Percentiles rank a stretch among this genome's conserved stretches.
Evolutionary conservation across 1,284 basidiomycete species (phyloP).

Genomic region (Athelia psychrophila): DNA sequence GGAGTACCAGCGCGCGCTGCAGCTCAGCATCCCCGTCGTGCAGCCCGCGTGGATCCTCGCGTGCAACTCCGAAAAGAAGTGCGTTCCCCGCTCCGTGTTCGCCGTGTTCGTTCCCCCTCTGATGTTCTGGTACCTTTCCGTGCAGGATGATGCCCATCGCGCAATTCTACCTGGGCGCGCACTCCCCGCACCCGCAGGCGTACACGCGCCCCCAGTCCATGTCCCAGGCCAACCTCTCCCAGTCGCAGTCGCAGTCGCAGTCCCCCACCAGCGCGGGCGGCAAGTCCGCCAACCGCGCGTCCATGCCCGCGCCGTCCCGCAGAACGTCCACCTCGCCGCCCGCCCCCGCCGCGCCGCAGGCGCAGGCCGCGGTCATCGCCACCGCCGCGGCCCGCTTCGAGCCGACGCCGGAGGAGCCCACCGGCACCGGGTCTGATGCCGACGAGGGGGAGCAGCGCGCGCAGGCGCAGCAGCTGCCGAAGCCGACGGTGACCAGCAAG

Average conservation of each 20-base stretch:
- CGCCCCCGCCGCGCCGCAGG: conserved; percentile 27
- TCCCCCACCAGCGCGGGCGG: conserved; percentile 32
- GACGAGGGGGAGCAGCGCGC: background rate
- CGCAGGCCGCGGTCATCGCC: conserved; percentile 18
- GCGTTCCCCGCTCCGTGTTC: conserved; percentile 21
- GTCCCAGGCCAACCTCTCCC: conserved; percentile 59
- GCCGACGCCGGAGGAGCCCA: conserved; percentile 49
- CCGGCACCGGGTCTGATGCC: conserved; percentile 20
- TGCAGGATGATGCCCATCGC: conserved; percentile 84
- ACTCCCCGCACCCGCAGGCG: conserved; percentile 39
- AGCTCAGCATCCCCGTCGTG: conserved; percentile 87
- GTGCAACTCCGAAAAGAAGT: conserved; percentile 82
- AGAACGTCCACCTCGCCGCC: conserved; percentile 31
- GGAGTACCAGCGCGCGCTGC: conserved; percentile 88
- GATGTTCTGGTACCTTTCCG: background rate
- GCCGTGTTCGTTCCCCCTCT: conserved; percentile 2
- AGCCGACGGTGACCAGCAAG: background rate
- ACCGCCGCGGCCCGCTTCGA: conserved; percentile 32
- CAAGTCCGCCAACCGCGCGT: conserved; percentile 47
- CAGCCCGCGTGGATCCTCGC: conserved; percentile 90
- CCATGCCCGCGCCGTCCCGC: conserved; percentile 56
- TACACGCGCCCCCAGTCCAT: conserved; percentile 69
- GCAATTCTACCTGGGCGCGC: conserved; percentile 75
- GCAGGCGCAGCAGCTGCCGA: too few species aligned
- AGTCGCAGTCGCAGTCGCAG: conserved; percentile 18